A percentile compares a stretch with the other conserved stretches of the same genome.
Conservation (phyloP, 345 rosid genomes). For the Barbarea vulgaris region DNA sequence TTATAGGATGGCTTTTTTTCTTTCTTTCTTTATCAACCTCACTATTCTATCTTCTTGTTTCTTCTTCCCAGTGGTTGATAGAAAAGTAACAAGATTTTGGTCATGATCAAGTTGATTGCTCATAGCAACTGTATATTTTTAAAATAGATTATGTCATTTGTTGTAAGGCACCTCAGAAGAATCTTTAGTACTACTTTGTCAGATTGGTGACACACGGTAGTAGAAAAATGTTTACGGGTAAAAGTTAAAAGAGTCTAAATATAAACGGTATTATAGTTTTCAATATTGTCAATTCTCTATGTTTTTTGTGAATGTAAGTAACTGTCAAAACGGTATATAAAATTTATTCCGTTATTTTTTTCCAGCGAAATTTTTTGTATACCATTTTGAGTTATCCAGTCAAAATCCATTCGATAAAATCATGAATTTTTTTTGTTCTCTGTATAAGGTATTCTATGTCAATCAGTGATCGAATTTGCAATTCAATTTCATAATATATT, state of each 20-base stretch:
- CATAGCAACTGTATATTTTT: neutral
- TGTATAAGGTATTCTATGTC: too few species aligned
- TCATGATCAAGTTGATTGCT: neutral
- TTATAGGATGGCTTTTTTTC: conserved; percentile 26
- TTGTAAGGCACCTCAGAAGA: neutral
- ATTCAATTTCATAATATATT: neutral
- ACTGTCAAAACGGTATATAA: neutral
- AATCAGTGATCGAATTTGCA: neutral
- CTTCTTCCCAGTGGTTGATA: neutral
- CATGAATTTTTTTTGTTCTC: too few species aligned
- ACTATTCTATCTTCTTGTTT: conserved; percentile 6
- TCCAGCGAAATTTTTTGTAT: too few species aligned
- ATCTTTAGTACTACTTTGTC: neutral
- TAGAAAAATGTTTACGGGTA: neutral
- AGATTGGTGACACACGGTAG: neutral
- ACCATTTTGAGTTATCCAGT: too few species aligned
- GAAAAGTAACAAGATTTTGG: neutral
- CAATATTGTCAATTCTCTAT: neutral
- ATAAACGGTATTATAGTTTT: neutral
- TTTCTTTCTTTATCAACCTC: neutral
- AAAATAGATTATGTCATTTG: neutral
- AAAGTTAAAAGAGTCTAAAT: neutral
- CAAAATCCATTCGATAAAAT: too few species aligned
- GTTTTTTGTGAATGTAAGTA: neutral
- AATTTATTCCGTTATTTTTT: too few species aligned